Conservation (phyloP, 164 flowering plant species). For the Liriodendron chinense region DNA sequence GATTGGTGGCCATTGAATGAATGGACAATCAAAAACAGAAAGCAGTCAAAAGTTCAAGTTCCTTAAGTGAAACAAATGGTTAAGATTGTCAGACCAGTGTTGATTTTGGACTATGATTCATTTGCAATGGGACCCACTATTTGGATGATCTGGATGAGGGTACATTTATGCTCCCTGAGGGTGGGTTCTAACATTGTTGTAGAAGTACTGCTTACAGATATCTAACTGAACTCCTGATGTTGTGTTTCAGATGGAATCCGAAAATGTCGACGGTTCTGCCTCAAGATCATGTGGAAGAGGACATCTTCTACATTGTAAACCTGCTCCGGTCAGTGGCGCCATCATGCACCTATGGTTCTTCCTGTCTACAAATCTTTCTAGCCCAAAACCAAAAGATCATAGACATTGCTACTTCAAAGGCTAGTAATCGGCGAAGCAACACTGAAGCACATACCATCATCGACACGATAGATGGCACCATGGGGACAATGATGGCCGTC, state of each 20-base stretch:
- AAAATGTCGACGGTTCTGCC: conserved; percentile 13
- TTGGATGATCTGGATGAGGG: too few relatives aligned
- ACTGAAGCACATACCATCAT: neutral
- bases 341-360: neutral
- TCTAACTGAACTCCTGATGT: too few relatives aligned
- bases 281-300: conserved; percentile 4
- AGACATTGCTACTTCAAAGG: conserved; percentile 1
- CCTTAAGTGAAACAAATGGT: too few relatives aligned
- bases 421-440: neutral
- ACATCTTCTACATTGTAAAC: conserved; percentile 12
- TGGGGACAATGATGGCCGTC: neutral
- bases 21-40: too few relatives aligned
- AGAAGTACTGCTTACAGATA: too few relatives aligned
- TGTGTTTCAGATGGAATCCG: conserved; percentile 12
- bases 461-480: neutral
- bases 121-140: too few relatives aligned
- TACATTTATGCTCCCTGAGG: too few relatives aligned
- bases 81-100: too few relatives aligned
- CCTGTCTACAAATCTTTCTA: conserved; percentile 5
- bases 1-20: too few relatives aligned
- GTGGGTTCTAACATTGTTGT: too few relatives aligned
- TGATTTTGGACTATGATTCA: too few relatives aligned
- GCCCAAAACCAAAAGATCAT: conserved; percentile 14
- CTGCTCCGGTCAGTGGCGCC: conserved; percentile 5
- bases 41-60: too few relatives aligned